phyloP scores from a whole-genome alignment of 371 early-diverging fungal species.

The Zopfochytrium polystomum region DNA sequence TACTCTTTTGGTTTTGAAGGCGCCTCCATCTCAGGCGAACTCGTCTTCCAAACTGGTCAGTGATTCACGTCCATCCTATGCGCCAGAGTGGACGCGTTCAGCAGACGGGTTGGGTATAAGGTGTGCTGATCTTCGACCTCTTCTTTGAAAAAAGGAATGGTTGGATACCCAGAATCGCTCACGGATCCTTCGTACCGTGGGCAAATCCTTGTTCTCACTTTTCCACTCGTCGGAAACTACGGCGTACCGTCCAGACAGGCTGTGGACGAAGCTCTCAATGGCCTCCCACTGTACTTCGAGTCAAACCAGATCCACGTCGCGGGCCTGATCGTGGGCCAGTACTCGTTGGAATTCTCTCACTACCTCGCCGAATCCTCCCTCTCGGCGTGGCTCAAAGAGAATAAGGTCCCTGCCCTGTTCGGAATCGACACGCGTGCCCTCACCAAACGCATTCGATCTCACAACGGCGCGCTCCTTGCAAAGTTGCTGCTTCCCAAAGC shows the following conservation, averaged over 20 bases:
- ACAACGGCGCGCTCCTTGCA: slow-evolving; percentile 80
- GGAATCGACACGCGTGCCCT: slow-evolving; percentile 93
- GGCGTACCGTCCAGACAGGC: slow-evolving; percentile 85
- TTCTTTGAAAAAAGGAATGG: slow-evolving; percentile 60
- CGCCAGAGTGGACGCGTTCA: neutral
- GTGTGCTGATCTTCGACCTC: slow-evolving; percentile 5
- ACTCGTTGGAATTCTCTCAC: slow-evolving; percentile 85
- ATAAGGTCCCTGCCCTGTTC: slow-evolving; percentile 84
- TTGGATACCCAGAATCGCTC: slow-evolving; percentile 92
- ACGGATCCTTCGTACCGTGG: slow-evolving; percentile 94
- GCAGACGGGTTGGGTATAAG: slow-evolving; percentile 1
- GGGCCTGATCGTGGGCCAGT: slow-evolving; percentile 85
- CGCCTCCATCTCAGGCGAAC: slow-evolving; percentile 87
- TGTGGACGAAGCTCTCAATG: slow-evolving; percentile 71
- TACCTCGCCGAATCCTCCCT: slow-evolving; percentile 85
- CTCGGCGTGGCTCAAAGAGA: slow-evolving; percentile 80
- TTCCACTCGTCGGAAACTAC: slow-evolving; percentile 94
- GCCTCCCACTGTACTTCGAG: slow-evolving; percentile 83
- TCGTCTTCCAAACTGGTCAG: slow-evolving; percentile 95
- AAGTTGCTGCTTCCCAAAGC: slow-evolving; percentile 71
- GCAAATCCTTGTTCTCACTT: slow-evolving; percentile 93
- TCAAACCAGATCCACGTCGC: slow-evolving; percentile 87
- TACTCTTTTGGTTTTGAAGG: slow-evolving; percentile 90
- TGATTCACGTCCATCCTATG: too few relatives aligned
- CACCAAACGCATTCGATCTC: slow-evolving; percentile 85